These are phyloP conservation scores for apple (Malus domestica) DNA, from an alignment of 306 rosid species.

Conservation along the genomic window ASM211411v1 NC_041799.1:39415501-39416000, in stretches of 20 bases:
- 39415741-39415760: slow-evolving; percentile 20
- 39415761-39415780: slow-evolving; percentile 23
- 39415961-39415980: slow-evolving; percentile 50
- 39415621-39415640: slow-evolving; percentile 16
- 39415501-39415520: neutral
- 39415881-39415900: neutral
- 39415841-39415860: slow-evolving; percentile 3
- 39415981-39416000: slow-evolving; percentile 48
- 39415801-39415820: slow-evolving; percentile 42
- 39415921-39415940: slow-evolving; percentile 39
- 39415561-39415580: neutral
- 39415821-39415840: slow-evolving; percentile 24
- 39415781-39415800: slow-evolving; percentile 23
- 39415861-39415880: slow-evolving; percentile 25
- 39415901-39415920: slow-evolving; percentile 30
- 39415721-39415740: slow-evolving; percentile 17
- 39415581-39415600: neutral
- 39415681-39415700: slow-evolving; percentile 32
- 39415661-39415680: slow-evolving; percentile 36
- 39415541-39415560: neutral
- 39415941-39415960: slow-evolving; percentile 45
- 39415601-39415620: slow-evolving; percentile 1
- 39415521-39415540: too few species aligned
- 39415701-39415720: slow-evolving; percentile 18
- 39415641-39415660: slow-evolving; percentile 46